These are phyloP conservation scores for Annulohypoxylon moriforme DNA, from an alignment of 495 filamentous ascomycete genomes.

Conservation along the genomic window DNA sequence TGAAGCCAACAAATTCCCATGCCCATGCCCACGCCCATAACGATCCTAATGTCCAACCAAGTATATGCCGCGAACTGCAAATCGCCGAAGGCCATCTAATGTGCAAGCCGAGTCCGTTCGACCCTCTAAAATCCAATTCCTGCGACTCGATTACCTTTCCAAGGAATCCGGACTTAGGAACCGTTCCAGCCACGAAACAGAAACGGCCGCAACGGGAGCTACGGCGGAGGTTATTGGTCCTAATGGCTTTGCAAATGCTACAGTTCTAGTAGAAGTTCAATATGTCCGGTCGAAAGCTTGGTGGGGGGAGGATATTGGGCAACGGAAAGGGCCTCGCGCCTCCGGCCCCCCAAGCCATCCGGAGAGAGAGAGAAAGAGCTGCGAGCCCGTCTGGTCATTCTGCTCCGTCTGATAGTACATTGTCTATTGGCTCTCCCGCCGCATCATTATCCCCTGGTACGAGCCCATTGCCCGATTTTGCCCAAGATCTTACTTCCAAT, in stretches of 20 bases:
- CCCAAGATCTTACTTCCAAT: slow-evolving; percentile 60
- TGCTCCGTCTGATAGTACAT: slow-evolving; percentile 64
- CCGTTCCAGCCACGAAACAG: not conserved
- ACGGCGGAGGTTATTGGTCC: not conserved
- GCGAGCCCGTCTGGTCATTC: slow-evolving; percentile 61
- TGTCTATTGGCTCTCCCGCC: slow-evolving; percentile 59
- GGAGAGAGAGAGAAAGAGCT: slow-evolving; percentile 50
- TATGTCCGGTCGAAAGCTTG: slow-evolving; percentile 86
- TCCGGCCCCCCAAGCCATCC: slow-evolving; percentile 54
- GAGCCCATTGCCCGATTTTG: slow-evolving; percentile 53
- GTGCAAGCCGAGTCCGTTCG: not conserved
- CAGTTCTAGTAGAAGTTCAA: slow-evolving; percentile 31
- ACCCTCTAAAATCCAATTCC: not conserved
- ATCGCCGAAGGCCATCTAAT: not conserved
- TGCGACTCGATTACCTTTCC: slow-evolving; percentile 4
- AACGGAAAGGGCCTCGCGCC: slow-evolving; percentile 81
- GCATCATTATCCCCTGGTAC: slow-evolving; percentile 46
- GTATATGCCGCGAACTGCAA: not conserved
- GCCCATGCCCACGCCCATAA: not conserved
- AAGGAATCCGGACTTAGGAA: slow-evolving; percentile 15
- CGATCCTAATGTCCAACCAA: not conserved
- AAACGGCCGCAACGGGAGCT: not conserved
- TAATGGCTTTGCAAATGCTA: slow-evolving; percentile 37
- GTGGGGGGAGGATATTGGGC: slow-evolving; percentile 88
- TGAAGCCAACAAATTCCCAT: not conserved